Base-by-base conservation (phyloP, 148 eudicot genomes). In the Fagopyrum homotropicum region DNA sequence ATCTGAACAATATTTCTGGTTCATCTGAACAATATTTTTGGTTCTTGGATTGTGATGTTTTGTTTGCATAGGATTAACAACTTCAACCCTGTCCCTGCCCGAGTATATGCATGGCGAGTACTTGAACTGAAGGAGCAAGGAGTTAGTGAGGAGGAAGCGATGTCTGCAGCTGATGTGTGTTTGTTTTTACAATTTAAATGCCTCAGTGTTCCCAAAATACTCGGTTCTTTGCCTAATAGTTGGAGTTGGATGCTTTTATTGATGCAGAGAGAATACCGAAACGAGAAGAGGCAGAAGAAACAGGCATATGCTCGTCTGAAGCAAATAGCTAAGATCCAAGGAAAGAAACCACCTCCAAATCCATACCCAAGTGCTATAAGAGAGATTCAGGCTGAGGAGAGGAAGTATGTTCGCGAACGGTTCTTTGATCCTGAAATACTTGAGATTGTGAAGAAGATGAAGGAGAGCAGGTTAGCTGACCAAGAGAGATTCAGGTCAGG, bases 331-430 rank as follows among this genome's bases (percentile, higher is more conserved):
- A 83, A 86, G 7, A 72, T 84, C 48, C 89, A 87, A 84, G 98
- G 88, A 63, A 87, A 85, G 79, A 87, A 73, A 73, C 88, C 89
- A 26, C 89, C 93, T 66, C 89, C 90, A 51, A 94, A 94, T 76
- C 98, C 96, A 10, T 94, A 91, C 71, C 91, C 96, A 6, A 91
- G 93, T 81, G 97, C 91, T 75, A 77, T 94, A 46, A 90, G 87
- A 79, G 92, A 89, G 86, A 93, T 93, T 74, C 94, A 93, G 75
- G 98, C 97, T 45, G 89, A 89, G 84, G 98, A 91, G 81, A 85
- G 86, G 79, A 85, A 83, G 66, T 84, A 78, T 73, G 90, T 93
- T 30, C 85, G 83, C 52, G 91, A 87, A 35, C 97, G 98, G 46
- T 91, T 91, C 88, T 68, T 66, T 73, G 80, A 89, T 85, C 90